Base-by-base conservation (phyloP, 768 basidiomycete species). In the Tulasnella calospora region DNA sequence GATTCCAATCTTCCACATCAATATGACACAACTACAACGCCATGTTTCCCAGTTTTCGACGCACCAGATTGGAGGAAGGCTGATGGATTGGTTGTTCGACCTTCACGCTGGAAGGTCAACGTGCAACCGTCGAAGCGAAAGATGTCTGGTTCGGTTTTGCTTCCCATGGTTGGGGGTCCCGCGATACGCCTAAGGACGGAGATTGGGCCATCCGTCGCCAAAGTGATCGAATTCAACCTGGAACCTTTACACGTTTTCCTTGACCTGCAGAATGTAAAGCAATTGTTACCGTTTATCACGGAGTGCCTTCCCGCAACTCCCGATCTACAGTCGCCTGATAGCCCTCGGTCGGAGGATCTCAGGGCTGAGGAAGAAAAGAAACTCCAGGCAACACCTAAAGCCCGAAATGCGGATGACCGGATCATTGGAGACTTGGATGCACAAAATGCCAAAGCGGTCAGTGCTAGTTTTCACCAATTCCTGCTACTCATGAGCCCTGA, bases 231-330 rank as follows among this genome's bases (percentile, higher is more conserved):
- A 67, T 0, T 69, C 46, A 78, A 81, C 13, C 33, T 83, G 12
- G 79, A 80, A 13, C 92, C 95, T 13, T 81, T 96, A 13, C 94
- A 95, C 81, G 57, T 92, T n/a, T 94, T 94, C 82, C 74, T 93
- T 36, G 94, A 96, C 82, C 84, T 94, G 82, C 85, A 79, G 80
- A 84, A 81, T 81, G 83, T 82, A 8, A 81, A 82, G 74, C 78
- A 81, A 79, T 73, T 85, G 83, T 79, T 84, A 86, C 69, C 82
- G 0, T 92, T 92, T 80, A 51, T 92, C 61, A 85, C 89, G 12
- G 87, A 88, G 19, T 67, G 27, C 5, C 61, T 67, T 67, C 61
- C 61, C 15, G 9, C 61, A 67, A 15, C 23, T 21, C 61, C 61
- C 33, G n/a, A 13, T 51, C 88, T 46, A 80, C 83, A n/a, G 82